Evolutionary conservation across 129 eudicot species (phyloP).

Genomic region (Scalesia atractyloides): DNA sequence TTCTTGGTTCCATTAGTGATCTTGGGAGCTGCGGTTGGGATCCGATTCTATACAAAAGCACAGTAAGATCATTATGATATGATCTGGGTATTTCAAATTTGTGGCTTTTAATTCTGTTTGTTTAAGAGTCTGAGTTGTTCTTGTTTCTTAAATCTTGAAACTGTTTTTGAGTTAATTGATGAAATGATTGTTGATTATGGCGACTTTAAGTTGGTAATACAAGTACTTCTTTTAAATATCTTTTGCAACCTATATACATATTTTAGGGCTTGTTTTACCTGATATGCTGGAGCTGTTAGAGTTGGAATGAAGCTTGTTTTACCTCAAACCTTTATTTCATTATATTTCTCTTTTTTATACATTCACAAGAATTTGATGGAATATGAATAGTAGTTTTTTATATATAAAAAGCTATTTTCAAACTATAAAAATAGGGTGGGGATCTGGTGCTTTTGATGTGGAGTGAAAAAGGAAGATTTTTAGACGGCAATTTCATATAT

Average conservation of each 20-base stretch:
- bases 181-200: constrained; percentile 25
- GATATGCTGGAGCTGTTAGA: background rate
- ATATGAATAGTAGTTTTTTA: too few species aligned
- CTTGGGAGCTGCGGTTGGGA: constrained; percentile 82
- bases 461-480: too few species aligned
- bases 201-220: constrained; percentile 22
- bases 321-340: too few species aligned
- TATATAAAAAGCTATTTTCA: too few species aligned
- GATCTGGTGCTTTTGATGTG: too few species aligned
- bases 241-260: constrained; percentile 2
- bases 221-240: constrained; percentile 1
- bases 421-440: too few species aligned
- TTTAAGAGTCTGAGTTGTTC: constrained; percentile 26
- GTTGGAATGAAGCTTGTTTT: background rate
- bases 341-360: too few species aligned
- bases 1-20: constrained; percentile 84
- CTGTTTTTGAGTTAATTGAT: constrained; percentile 2
- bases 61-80: constrained; percentile 26
- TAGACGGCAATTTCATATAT: too few species aligned
- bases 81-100: background rate
- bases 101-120: constrained; percentile 21
- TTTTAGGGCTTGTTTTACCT: background rate
- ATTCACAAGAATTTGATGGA: too few species aligned
- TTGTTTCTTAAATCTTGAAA: constrained; percentile 28
- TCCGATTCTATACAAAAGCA: constrained; percentile 80